phyloP scores from a whole-genome alignment of 1,284 basidiomycete species.

The Trametes versicolor region DNA sequence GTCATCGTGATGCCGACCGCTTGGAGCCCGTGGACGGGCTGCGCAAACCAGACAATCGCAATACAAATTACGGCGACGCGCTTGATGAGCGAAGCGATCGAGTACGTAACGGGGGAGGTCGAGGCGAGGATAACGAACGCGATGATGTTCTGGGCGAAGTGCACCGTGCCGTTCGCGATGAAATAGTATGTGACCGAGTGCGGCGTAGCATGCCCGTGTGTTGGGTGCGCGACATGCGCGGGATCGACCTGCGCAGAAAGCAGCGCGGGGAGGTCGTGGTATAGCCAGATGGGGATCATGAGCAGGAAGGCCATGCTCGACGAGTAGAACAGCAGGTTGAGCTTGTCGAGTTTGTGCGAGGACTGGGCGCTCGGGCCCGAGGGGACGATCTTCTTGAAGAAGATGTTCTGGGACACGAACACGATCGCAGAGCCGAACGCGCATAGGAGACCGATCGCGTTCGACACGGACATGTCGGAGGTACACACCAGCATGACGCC shows the following conservation, averaged over 20 bases:
- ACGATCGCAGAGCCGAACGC: conserved; percentile 95
- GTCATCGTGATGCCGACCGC: conserved; percentile 90
- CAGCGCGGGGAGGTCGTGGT: conserved; percentile 81
- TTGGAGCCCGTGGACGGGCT: conserved; percentile 87
- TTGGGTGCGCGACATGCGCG: conserved; percentile 57
- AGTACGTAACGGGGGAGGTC: conserved; percentile 98
- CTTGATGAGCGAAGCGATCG: conserved; percentile 97
- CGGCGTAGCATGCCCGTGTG: conserved; percentile 50
- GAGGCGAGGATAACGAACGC: conserved; percentile 96
- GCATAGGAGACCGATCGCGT: conserved; percentile 85
- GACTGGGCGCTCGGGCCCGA: conserved; percentile 59
- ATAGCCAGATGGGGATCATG: conserved; percentile 95
- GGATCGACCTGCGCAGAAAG: conserved; percentile 56
- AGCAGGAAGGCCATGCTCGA: conserved; percentile 93
- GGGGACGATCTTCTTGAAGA: conserved; percentile 99
- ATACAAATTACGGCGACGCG: conserved; percentile 98
- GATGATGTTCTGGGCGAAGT: conserved; percentile 97
- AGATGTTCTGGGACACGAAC: conserved; percentile 98
- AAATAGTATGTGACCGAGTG: conserved; percentile 81
- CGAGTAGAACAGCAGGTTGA: conserved; percentile 96
- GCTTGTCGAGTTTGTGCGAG: conserved; percentile 91
- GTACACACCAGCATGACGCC: conserved; percentile 99
- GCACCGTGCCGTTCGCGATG: conserved; percentile 92
- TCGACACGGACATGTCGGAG: conserved; percentile 89
- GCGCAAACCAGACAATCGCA: conserved; percentile 97